Evolutionary conservation across 495 filamentous ascomycete species (phyloP), one percentile per base, ranked within the genome.

Genomic region (Hypomontagnella monticulosa): DNA sequence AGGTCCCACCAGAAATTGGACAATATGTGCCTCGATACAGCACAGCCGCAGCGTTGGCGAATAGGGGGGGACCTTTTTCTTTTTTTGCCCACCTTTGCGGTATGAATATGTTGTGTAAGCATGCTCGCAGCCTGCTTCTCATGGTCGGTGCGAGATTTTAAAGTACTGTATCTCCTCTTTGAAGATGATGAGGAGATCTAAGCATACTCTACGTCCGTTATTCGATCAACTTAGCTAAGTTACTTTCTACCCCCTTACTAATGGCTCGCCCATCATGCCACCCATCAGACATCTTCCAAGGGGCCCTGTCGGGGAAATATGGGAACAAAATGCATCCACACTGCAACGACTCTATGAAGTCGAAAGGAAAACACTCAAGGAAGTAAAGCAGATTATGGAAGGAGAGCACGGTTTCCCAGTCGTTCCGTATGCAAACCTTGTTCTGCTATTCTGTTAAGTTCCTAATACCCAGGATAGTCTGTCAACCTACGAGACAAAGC

Each of bases 321-420:
- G 62, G 59, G 55, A 60, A n/a, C 43, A 56, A 7, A 55, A 56
- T 38, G 53, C 60, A 19, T 6, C 48, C 3, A 51, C 30, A 6
- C 55, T 69, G 11, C 49, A 42, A 23, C 27, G 56, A 2, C 59
- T 69, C 33, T 69, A 63, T 27, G 59, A 63, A n/a, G 36, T 10
- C 1, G 49, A 69, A 14, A 63, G 61, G 15, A 63, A 46, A 34
- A 69, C 60, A n/a, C 59, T 69, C 7, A 50, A 48, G 23, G 43
- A 69, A 34, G 54, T 69, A 9, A 69, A 63, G 49, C 20, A 60
- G 15, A 64, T 64, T n/a, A 69, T 69, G 66, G 66, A 69, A 16
- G 40, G 7, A 0, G 42, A 69, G 34, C 36, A 69, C 14, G 51
- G 41, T 2, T 69, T 69, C 30, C 66, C 62, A 18, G 15, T 54